Evolutionary conservation across 2,329 filamentous ascomycete species (phyloP), one percentile per base, ranked within the genome.

Genomic region (Aschersonia sp.): DNA sequence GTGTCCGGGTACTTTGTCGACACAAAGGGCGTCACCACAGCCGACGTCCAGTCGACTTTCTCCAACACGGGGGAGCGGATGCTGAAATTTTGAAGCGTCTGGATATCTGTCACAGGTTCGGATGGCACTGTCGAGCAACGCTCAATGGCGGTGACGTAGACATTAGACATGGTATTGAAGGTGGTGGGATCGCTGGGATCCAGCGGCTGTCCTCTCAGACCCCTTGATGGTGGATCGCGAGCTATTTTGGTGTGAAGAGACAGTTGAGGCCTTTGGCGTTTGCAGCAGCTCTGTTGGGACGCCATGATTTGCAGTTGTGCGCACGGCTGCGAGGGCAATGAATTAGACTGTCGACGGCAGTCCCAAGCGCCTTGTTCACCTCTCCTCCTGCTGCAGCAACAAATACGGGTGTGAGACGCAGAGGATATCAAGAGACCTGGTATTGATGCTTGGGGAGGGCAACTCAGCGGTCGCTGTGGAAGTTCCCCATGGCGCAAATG

Each of bases 101-200:
- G 69, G 59, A 75, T 74, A 47, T 73, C 70, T 2, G 70, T 73
- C 45, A 74, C 57, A 5, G 73, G 69, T 40, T 72, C 68, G 35
- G 68, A 20, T 42, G 68, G 67, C 38, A 65, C 55, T 3, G 75
- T 72, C 1, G 75, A 73, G 31, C 74, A 71, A 45, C 76, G 73
- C 60, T 79, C 77, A 47, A 82, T 79, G 51, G 78, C 75, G 3
- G 74, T 76, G 30, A 75, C 73, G 56, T 82, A 82, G 51, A 78
- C 74, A 61, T 82, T 82, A 47, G 78, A 80, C 40, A 82, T 69
- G 2, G 79, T 82, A 62, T 82, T 82, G 65, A 81, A 80, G 29
- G 77, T 68, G 1, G 79, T 82, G 3, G 77, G 76, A 32, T 78
- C 80, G 50, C 69, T 73, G 31, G 75, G 73, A 54, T 81, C 72